Conservation (phyloP, 108 stramenopile species). For the Pinguiococcus pyrenoidosus region DNA sequence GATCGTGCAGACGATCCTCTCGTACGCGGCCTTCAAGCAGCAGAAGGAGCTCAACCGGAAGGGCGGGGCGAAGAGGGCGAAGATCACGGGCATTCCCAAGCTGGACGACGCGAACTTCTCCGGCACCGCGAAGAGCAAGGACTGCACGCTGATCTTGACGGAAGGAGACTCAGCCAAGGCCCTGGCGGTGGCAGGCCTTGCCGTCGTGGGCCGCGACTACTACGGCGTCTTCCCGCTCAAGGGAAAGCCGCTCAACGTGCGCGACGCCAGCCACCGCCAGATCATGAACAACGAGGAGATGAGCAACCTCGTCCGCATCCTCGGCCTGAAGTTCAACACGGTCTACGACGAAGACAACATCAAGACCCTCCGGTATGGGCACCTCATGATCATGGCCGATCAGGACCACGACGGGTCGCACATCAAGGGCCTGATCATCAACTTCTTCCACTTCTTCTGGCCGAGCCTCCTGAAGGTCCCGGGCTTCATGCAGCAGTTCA, state of each 20-base stretch:
- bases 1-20: slow-evolving; percentile 55
- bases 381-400: slow-evolving; percentile 99
- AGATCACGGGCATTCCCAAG: slow-evolving; percentile 84
- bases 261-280: slow-evolving; percentile 64
- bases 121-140: slow-evolving; percentile 68
- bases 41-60: slow-evolving; percentile 71
- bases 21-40: slow-evolving; percentile 63
- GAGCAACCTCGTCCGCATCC: slow-evolving; percentile 86
- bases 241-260: slow-evolving; percentile 96
- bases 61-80: slow-evolving; percentile 73
- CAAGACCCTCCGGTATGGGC: slow-evolving; percentile 80
- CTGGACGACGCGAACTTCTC: slow-evolving; percentile 96
- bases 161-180: slow-evolving; percentile 99
- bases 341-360: slow-evolving; percentile 65
- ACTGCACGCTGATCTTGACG: slow-evolving; percentile 93
- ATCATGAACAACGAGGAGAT: slow-evolving; percentile 87
- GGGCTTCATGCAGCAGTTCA: slow-evolving; percentile 95
- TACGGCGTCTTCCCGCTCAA: slow-evolving; percentile 95
- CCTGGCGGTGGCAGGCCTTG: slow-evolving; percentile 75
- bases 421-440: slow-evolving; percentile 99
- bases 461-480: slow-evolving; percentile 80
- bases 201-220: slow-evolving; percentile 75
- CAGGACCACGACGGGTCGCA: slow-evolving; percentile 98
- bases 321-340: slow-evolving; percentile 84
- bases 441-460: slow-evolving; percentile 95